A percentile compares a stretch with the other conserved stretches of the same genome.
phyloP scores from a whole-genome alignment of 768 basidiomycete genomes.

The Floccularia luteovirens region DNA sequence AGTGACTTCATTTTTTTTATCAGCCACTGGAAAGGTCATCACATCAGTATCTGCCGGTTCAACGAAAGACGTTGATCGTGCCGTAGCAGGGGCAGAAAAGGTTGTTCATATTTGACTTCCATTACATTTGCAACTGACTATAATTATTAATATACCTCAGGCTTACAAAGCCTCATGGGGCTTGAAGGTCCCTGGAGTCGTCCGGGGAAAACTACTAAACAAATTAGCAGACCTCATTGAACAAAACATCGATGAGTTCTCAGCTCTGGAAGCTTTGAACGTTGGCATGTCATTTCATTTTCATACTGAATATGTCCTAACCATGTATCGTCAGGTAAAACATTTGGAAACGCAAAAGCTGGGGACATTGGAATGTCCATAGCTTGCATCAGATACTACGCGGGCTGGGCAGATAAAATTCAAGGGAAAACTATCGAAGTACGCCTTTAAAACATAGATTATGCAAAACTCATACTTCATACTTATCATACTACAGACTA shows the following conservation, averaged over 20 bases:
- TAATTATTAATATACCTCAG: conserved; percentile 3
- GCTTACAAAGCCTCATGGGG: conserved; percentile 62
- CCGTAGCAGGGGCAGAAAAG: conserved; percentile 51
- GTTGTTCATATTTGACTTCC: conserved; percentile 13
- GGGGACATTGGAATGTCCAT: conserved; percentile 43
- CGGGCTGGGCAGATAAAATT: conserved; percentile 87
- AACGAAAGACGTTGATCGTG: conserved; percentile 55
- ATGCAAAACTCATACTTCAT: not conserved
- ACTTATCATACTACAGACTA: conserved; percentile 28
- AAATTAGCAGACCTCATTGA: conserved; percentile 65
- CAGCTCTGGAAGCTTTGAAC: conserved; percentile 69
- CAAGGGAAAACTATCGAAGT: conserved; percentile 69
- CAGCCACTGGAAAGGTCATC: conserved; percentile 54
- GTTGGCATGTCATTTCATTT: conserved; percentile 31
- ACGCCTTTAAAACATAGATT: conserved; percentile 8
- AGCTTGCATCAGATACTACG: conserved; percentile 65
- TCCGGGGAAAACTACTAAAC: conserved; percentile 47
- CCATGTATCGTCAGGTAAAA: conserved; percentile 35
- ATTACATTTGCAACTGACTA: not conserved
- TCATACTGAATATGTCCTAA: not conserved
- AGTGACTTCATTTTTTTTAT: conserved; percentile 1
- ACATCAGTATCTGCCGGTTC: conserved; percentile 48
- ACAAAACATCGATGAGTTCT: conserved; percentile 50
- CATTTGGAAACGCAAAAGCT: conserved; percentile 36
- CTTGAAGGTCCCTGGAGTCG: conserved; percentile 41